Evolutionary conservation across 208 protist species (phyloP).

Genomic region (Polymyxa betae): DNA sequence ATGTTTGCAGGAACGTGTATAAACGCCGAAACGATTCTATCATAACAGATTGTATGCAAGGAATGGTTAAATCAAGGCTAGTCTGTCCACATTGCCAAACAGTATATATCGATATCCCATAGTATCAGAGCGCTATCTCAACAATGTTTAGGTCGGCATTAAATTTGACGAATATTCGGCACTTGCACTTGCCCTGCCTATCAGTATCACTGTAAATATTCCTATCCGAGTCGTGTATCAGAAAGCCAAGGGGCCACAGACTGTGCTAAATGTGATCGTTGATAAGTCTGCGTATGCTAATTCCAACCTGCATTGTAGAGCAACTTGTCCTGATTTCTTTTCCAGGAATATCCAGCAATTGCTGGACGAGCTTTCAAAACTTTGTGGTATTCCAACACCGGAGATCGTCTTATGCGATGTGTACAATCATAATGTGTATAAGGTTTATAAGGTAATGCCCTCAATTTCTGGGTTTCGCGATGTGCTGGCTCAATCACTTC

Average conservation of each 20-base stretch:
- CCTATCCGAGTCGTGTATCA: background rate
- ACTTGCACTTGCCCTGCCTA: conserved; percentile 62
- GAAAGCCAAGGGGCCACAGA: background rate
- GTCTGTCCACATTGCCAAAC: conserved; percentile 64
- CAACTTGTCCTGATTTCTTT: no score
- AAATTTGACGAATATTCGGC: conserved; percentile 71
- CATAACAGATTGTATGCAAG: conserved; percentile 68
- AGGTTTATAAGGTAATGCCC: background rate
- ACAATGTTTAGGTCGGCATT: conserved; percentile 62
- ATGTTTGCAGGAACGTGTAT: no score
- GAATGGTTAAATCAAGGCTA: conserved; percentile 60
- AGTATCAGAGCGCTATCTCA: no score
- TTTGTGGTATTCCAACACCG: background rate
- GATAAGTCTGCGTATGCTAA: background rate
- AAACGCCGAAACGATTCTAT: conserved; percentile 68
- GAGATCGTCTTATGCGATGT: background rate
- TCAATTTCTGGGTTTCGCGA: background rate
- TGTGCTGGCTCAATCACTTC: no score
- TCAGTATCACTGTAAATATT: background rate
- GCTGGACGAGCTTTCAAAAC: background rate
- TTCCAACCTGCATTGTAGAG: no score
- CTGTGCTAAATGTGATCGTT: background rate
- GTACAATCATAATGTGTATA: background rate
- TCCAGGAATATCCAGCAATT: background rate
- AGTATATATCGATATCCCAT: no score